phyloP scores from a whole-genome alignment of 2,329 filamentous ascomycete species.

The Lasiodiplodia hormozganensis region DNA sequence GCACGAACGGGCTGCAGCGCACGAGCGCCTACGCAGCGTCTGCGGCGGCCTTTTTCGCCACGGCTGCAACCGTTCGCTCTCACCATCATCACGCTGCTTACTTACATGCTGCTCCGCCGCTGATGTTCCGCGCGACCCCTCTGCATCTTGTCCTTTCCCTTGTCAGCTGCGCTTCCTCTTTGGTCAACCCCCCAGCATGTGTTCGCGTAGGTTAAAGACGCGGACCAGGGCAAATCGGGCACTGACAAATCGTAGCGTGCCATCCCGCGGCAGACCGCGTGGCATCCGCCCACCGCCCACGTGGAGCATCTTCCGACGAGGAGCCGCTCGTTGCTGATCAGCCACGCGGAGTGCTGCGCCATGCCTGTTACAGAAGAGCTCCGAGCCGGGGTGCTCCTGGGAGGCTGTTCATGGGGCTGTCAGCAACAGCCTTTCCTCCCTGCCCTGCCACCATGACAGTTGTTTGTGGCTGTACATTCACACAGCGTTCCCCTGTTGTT shows the following conservation, averaged over 20 bases:
- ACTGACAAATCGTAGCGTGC: conserved; percentile 9
- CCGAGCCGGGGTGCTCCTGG: neutral
- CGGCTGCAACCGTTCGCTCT: neutral
- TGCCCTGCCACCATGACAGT: neutral
- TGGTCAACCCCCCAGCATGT: no score
- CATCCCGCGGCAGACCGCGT: conserved; percentile 21
- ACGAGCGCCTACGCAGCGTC: neutral
- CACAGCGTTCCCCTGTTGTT: neutral
- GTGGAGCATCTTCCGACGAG: conserved; percentile 23
- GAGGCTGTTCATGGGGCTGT: neutral
- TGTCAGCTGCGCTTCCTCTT: neutral
- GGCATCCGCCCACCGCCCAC: conserved; percentile 22
- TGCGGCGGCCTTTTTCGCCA: neutral
- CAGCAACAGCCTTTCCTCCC: neutral
- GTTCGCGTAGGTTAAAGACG: no score
- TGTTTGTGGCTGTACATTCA: no score
- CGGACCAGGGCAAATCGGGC: neutral
- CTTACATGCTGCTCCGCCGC: neutral
- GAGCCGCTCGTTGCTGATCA: conserved; percentile 17
- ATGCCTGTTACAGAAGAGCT: neutral
- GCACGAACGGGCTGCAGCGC: conserved; percentile 2
- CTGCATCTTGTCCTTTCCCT: neutral
- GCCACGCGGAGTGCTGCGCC: conserved; percentile 18
- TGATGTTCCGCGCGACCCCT: neutral
- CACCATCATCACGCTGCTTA: neutral